Evolutionary conservation across 2,329 filamentous ascomycete species (phyloP), one percentile per base, ranked within the genome.

Genomic region (Phaeophleospora eucalypticola): DNA sequence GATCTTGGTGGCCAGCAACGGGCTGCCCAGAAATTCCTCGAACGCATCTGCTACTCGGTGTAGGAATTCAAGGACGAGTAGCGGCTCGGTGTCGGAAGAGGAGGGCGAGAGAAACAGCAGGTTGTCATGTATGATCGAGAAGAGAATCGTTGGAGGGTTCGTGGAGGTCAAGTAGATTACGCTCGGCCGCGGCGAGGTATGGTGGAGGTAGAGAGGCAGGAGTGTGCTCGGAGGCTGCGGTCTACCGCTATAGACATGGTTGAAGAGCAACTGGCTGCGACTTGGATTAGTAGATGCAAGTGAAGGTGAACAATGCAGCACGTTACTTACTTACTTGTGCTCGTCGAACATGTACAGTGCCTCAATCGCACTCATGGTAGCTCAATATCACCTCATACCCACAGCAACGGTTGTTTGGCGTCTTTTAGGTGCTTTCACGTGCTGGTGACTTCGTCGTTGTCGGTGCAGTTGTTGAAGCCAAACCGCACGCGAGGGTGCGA

Each of bases 261-360:
- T 87, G 63, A 98, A 81, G 60, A 97, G 81, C 57, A 86, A 82
- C 62, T 81, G 85, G 71, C 90, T 95, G 45, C 36, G 29, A 41
- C 36, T 3, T 19, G 47, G 38, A 51, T 53, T 18, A 46, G 46
- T 47, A 19, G 36, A 37, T 36, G 39, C 33, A 51, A 54, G 48
- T 48, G 43, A 49, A 15, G 34, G 18, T 40, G 15, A n/a, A 14
- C 29, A 37, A 45, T n/a, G n/a, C n/a, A n/a, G n/a, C n/a, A n/a
- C n/a, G n/a, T 38, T 58, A 65, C 62, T 63, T 62, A 65, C 79
- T 64, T 74, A 95, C 90, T 90, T 89, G 72, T 90, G 83, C 75
- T 96, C 90, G 80, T 97, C 90, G 70, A 87, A 96, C 67, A 98
- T 89, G 75, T 97, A 91, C 64, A 98, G 78, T 66, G 91, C 93